Evolutionary conservation across 345 rosid species (phyloP).

Genomic region (Acer saccharum): DNA sequence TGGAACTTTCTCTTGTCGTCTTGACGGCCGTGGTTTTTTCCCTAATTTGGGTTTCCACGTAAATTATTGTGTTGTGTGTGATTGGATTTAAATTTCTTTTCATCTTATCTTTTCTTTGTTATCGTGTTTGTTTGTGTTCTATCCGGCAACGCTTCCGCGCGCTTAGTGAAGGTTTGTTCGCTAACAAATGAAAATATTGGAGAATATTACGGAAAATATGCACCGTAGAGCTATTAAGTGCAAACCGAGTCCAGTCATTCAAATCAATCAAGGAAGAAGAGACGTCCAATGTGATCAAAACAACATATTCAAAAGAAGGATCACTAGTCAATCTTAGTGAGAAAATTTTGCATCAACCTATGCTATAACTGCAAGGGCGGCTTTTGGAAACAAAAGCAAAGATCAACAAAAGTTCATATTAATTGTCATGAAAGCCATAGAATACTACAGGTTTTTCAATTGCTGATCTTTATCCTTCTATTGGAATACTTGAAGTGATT

Average conservation of each 20-base stretch:
- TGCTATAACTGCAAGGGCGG: constrained; percentile 16
- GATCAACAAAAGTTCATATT: constrained; percentile 20
- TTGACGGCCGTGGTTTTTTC: too few species aligned
- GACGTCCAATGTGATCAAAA: constrained; percentile 10
- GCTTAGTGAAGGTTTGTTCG: too few species aligned
- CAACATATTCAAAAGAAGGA: background rate
- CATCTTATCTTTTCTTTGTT: too few species aligned
- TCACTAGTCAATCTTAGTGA: constrained; percentile 18
- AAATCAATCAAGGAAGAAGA: constrained; percentile 22
- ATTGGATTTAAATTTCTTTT: too few species aligned
- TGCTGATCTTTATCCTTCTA: constrained; percentile 9
- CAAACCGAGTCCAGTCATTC: constrained; percentile 24
- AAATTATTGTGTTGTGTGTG: too few species aligned
- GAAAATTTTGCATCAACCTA: constrained; percentile 15
- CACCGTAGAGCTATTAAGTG: constrained; percentile 12
- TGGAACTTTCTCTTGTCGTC: too few species aligned
- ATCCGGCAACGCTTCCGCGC: too few species aligned
- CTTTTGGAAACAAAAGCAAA: constrained; percentile 24
- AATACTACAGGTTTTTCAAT: constrained; percentile 2
- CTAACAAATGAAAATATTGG: constrained; percentile 13
- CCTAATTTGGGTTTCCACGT: too few species aligned
- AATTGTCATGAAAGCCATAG: constrained; percentile 2
- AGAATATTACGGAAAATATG: constrained; percentile 24
- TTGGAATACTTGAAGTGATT: background rate
- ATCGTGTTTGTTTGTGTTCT: too few species aligned